Evolutionary conservation across 345 rosid species (phyloP).

Genomic region (Eucalyptus cloeziana): DNA sequence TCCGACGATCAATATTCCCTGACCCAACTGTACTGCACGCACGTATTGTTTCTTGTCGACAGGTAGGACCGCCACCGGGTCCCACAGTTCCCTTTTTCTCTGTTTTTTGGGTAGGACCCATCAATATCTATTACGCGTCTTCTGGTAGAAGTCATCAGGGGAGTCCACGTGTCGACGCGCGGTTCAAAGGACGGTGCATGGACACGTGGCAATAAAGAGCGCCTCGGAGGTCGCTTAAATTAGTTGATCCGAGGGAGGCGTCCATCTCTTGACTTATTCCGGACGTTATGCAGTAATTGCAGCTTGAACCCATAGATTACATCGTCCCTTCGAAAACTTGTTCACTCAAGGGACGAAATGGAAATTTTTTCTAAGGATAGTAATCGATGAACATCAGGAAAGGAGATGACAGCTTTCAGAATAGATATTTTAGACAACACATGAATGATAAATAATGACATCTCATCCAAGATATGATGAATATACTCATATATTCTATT

Average conservation of each 20-base stretch:
- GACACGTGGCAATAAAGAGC: background rate
- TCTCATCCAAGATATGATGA: accelerated
- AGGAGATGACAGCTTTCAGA: background rate
- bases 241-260: background rate
- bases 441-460: no score
- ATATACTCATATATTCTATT: no score
- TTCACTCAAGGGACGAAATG: background rate
- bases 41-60: background rate
- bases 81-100: background rate
- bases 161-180: background rate
- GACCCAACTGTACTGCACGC: background rate
- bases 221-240: background rate
- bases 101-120: no score
- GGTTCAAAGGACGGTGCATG: background rate
- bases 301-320: background rate
- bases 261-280: background rate
- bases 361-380: background rate
- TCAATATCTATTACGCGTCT: background rate
- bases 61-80: background rate
- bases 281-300: background rate
- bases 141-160: accelerated
- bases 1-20: background rate
- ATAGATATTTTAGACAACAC: no score
- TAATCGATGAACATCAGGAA: accelerated
- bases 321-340: background rate